Base-by-base conservation (phyloP, 805 yeast genomes). In the Spathaspora passalidarum region DNA sequence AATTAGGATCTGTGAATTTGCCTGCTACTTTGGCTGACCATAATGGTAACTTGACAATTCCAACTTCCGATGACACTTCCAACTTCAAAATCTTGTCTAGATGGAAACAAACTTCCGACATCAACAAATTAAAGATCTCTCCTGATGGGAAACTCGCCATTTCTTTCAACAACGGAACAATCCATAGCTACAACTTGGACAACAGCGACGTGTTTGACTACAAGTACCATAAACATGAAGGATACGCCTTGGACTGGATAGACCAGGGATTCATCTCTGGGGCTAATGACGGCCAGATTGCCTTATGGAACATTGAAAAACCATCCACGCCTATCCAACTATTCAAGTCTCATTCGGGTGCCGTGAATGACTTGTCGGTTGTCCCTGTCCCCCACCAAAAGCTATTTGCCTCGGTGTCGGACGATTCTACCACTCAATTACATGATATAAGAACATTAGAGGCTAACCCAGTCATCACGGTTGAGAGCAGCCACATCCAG, bases 201-300 rank as follows among this genome's bases (percentile, higher is more conserved):
- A 56, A 55, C 25, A 50, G 47, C 29, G 51, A 50, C 36, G 37
- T 51, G 29, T 39, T 47, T 20, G 69, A 66, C 40, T 73, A 80
- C 43, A 73, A 74, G 49, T 78, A 69, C 56, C 96, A 88, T 64
- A 65, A 69, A 10, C 70, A 66, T 45, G 89, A 84, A 54, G 96
- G 95, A 1, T 81, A 73, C 57, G 86, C 84, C 2, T 63, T 89
- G 42, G 82, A 83, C 50, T 88, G 96, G 95, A 68, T 77, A 46
- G 63, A 62, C 21, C 69, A 76, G 34, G 63, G 63, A 48, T 72
- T 89, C 23, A 66, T 82, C 10, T 73, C 90, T 1, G 86, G 88
- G 1, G 75, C 88, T 3, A 81, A 79, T 49, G 96, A 88, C 60
- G 63, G 76, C 13, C 77, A 78, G 21, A 79, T 88, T 37, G 88